Evolutionary conservation across 805 yeast species (phyloP), one percentile per base, ranked within the genome.

Genomic region (Cyberlindnera maclurae): DNA sequence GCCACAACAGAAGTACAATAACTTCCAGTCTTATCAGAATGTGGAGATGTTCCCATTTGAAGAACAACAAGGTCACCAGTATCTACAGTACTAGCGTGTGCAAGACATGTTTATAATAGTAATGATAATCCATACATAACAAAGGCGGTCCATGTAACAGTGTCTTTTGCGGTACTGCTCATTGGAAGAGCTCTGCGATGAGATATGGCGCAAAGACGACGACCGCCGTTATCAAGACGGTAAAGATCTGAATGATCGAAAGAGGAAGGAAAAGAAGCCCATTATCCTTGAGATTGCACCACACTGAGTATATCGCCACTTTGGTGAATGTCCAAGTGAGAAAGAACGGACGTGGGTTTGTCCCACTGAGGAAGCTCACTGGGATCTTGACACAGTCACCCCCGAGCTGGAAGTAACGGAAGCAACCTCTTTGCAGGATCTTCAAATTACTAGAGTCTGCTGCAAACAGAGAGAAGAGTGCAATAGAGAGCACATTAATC

Each of bases 391-490:
- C 75, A 54, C 88, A 82, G 37, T 68, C 77, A 16, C 97, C 97
- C 31, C 97, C 98, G 37, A 74, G 70, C 57, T 71, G 64, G 70
- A 93, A 87, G 63, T 93, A 93, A 41, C 67, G 67, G 71, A 88
- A 87, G 62, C 98, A 93, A 8, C 98, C 98, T 34, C 62, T 65
- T 64, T 89, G 97, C 45, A 93, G 68, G 26, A 83, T 72, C 46
- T 63, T 63, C 48, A 93, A 70, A 42, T 82, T 70, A 22, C 64
- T 63, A 40, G 70, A 71, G 47, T 86, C 85, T 13, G 97, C 98
- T 4, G 96, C 95, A 62, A 93, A 93, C 40, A 93, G 67, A 3
- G 90, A 69, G 66, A 84, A 93, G 38, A 93, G 70, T 0, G 98
- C 97, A 50, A 90, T 79, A 4, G 97, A 85, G 36, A 93, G 70